Percentiles rank a stretch among this genome's conserved stretches.
phyloP scores from a whole-genome alignment of 495 filamentous ascomycete genomes.

The Hyphodiscus hymeniophilus region DNA sequence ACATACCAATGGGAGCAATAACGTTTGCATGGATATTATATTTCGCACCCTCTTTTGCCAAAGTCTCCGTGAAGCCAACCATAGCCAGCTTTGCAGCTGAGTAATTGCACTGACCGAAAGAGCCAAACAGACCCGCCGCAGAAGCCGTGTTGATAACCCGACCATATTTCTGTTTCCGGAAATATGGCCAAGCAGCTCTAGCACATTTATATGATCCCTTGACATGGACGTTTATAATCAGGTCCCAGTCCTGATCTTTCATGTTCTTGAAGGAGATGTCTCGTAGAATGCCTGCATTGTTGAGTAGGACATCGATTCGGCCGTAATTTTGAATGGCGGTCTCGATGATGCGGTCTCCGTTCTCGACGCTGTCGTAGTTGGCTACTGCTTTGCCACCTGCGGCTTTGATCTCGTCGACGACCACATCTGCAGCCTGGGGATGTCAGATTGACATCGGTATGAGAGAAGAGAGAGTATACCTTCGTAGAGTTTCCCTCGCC shows the following conservation, averaged over 20 bases:
- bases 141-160: constrained; percentile 94
- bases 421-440: constrained; percentile 79
- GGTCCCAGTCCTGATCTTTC: constrained; percentile 94
- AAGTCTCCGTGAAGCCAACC: constrained; percentile 96
- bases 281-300: constrained; percentile 95
- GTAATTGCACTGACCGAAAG: constrained; percentile 96
- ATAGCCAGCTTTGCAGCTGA: constrained; percentile 93
- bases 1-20: constrained; percentile 79
- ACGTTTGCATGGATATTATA: constrained; percentile 97
- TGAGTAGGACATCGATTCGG: constrained; percentile 89
- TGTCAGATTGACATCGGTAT: neutral
- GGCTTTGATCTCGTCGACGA: constrained; percentile 88
- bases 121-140: constrained; percentile 90
- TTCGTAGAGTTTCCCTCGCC: constrained; percentile 86
- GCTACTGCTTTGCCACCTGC: constrained; percentile 94
- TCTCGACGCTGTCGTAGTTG: constrained; percentile 95
- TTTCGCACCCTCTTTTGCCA: constrained; percentile 95
- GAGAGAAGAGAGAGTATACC: constrained; percentile 40
- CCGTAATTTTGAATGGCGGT: constrained; percentile 91
- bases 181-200: constrained; percentile 93
- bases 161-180: constrained; percentile 97
- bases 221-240: constrained; percentile 88
- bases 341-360: constrained; percentile 92
- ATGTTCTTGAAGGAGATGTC: constrained; percentile 99
- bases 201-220: constrained; percentile 96